Evolutionary conservation across 139 green algal species (phyloP), one percentile per base, ranked within the genome.

Genomic region (Tetradesmus lagerheimii): DNA sequence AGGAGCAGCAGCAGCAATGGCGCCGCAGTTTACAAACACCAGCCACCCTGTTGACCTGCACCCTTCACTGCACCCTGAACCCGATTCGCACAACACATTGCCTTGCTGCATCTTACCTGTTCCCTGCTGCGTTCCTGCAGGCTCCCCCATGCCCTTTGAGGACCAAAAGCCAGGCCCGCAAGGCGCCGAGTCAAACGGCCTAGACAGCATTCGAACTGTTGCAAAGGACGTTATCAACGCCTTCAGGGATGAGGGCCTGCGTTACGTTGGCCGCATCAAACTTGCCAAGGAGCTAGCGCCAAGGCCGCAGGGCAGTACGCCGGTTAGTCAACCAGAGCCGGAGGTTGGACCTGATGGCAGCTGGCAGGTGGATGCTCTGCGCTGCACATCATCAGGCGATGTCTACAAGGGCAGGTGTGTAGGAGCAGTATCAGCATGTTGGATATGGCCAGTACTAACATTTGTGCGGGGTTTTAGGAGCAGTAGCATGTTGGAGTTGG

Each of bases 341-440:
- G 43, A 86, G 14, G 1, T 37, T 16, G 86, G 35, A 34, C 78
- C 88, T 29, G 23, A 82, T 50, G 80, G 88, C 64, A 88, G 89
- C 66, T 91, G 88, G 88, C 57, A 64, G 6, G 88, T 84, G 34
- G 64, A 77, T 11, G 80, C 88, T 16, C 35, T 91, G 66, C 74
- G 88, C 15, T 91, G 88, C 67, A 91, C 88, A 31, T 23, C 43
- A 5, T 16, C 76, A 12, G 88, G 88, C 37, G 88, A 91, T 45
- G 80, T 91, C 11, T 91, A 88, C 80, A 75, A 74, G 34, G 88
- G 88, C 47, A 91, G n/a, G 88, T 88, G 67, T 39, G 87, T 86
- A n/a, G n/a, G n/a, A n/a, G n/a, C n/a, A n/a, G n/a, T n/a, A n/a
- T n/a, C n/a, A n/a, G n/a, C n/a, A n/a, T n/a, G n/a, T n/a, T n/a